Conservation (phyloP, 495 filamentous ascomycete genomes). For the Penicillium psychrofluorescens region DNA sequence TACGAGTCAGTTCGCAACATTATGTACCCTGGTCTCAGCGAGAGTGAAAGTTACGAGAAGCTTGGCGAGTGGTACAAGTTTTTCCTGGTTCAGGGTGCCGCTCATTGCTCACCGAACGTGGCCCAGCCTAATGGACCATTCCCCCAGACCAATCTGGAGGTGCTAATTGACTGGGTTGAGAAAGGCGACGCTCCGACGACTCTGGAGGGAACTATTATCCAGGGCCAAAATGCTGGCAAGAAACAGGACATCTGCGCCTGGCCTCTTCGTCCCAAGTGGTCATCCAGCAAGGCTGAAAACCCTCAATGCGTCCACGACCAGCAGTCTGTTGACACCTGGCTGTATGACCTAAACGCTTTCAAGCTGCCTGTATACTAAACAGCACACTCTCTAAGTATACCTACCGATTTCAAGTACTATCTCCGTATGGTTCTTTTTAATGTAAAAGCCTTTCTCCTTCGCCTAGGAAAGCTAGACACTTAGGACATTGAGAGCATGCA, state of each 20-base stretch:
- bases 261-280: conserved; percentile 40
- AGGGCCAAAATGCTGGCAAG: conserved; percentile 23
- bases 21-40: conserved; percentile 35
- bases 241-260: conserved; percentile 36
- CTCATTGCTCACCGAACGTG: conserved; percentile 32
- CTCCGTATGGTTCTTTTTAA: no score
- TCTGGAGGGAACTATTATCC: conserved; percentile 25
- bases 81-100: conserved; percentile 40
- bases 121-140: conserved; percentile 31
- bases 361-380: conserved; percentile 18
- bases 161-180: conserved; percentile 42
- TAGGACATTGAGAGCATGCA: no score
- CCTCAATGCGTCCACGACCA: conserved; percentile 36
- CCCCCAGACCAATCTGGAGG: conserved; percentile 31
- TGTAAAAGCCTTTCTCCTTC: no score
- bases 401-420: no score
- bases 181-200: conserved; percentile 27
- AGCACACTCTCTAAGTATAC: neutral
- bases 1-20: conserved; percentile 37
- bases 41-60: conserved; percentile 21
- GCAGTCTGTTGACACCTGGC: conserved; percentile 30
- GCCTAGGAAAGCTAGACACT: no score
- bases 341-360: conserved; percentile 21
- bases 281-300: conserved; percentile 8
- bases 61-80: conserved; percentile 41